Evolutionary conservation across 2,329 filamentous ascomycete species (phyloP).

Genomic region (Fusarium sp.): DNA sequence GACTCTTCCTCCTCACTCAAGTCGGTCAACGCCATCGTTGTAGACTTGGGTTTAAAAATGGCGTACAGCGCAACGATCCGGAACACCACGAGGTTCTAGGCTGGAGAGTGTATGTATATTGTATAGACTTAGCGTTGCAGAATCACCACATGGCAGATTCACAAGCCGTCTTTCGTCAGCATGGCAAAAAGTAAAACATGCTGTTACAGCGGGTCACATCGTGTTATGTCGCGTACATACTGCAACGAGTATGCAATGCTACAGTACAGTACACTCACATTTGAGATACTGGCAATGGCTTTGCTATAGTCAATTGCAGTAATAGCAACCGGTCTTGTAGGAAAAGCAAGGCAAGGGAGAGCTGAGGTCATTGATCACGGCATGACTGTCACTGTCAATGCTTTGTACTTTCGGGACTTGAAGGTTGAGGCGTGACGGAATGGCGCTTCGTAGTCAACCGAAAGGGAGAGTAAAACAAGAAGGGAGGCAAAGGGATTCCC

Average conservation of each 20-base stretch:
- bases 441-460: neutral
- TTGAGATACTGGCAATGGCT: neutral
- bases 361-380: neutral
- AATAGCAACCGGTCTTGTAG: neutral
- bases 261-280: neutral
- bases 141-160: slow-evolving; percentile 1
- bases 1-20: neutral
- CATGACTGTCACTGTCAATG: neutral
- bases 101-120: neutral
- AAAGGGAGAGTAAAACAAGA: slow-evolving; percentile 8
- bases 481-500: slow-evolving; percentile 1
- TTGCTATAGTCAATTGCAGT: neutral
- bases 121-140: neutral
- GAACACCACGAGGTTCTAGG: slow-evolving; percentile 2
- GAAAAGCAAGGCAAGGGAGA: neutral
- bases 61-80: neutral
- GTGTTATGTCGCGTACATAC: neutral
- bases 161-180: neutral
- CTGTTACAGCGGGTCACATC: neutral
- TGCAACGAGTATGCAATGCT: neutral
- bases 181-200: neutral
- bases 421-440: neutral
- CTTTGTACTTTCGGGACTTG: neutral
- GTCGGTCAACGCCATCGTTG: neutral
- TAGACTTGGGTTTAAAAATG: neutral